Conservation (phyloP, 306 rosid species). For the Aeschynomene evenia region DNA sequence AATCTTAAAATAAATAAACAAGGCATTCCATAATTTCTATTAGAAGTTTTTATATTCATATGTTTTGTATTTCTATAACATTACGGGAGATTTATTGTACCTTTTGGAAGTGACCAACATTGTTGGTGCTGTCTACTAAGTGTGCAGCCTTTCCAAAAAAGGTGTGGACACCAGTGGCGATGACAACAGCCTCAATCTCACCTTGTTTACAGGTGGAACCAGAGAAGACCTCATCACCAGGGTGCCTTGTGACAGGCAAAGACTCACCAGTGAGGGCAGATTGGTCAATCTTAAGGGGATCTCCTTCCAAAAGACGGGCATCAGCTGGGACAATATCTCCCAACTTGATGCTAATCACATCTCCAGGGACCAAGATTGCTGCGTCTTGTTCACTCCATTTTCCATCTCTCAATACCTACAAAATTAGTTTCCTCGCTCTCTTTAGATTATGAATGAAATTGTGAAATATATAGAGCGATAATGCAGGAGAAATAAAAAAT, state of each 20-base stretch:
- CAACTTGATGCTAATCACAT: constrained; percentile 76
- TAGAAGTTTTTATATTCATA: no score
- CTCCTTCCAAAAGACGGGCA: constrained; percentile 81
- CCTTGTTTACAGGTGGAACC: constrained; percentile 94
- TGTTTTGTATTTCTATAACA: no score
- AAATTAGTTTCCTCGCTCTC: no score
- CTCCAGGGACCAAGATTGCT: constrained; percentile 79
- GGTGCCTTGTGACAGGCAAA: constrained; percentile 69
- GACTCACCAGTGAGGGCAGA: constrained; percentile 88
- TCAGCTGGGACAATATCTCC: constrained; percentile 91
- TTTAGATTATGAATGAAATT: no score
- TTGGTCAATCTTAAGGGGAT: constrained; percentile 83
- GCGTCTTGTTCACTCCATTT: constrained; percentile 82
- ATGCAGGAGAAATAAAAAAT: neutral
- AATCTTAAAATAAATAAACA: no score
- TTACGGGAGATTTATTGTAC: constrained; percentile 31
- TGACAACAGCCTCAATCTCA: constrained; percentile 78
- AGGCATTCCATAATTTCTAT: no score
- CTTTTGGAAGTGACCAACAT: constrained; percentile 87
- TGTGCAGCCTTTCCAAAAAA: constrained; percentile 93
- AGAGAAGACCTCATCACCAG: constrained; percentile 67
- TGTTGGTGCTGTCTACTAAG: constrained; percentile 86
- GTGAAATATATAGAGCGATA: neutral
- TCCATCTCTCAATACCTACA: constrained; percentile 70
- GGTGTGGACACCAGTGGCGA: constrained; percentile 83